Evolutionary conservation across 2,329 filamentous ascomycete genomes (phyloP).

Genomic region (Fusarium beomiforme): DNA sequence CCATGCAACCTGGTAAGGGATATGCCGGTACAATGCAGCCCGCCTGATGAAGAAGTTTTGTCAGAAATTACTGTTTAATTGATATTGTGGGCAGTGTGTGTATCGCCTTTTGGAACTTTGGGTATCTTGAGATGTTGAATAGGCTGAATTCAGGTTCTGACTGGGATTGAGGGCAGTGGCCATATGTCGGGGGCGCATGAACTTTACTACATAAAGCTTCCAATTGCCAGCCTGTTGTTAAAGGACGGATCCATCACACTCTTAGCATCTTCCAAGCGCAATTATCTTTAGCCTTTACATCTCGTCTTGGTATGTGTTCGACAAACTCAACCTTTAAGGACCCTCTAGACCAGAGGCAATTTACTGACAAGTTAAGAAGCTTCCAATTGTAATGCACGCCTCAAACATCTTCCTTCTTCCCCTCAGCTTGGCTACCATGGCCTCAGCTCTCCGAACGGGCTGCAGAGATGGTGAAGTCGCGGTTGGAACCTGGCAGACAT

Average conservation of each 20-base stretch:
- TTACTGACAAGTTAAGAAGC: not conserved
- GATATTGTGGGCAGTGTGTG: too few species aligned
- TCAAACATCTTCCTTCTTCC: not conserved
- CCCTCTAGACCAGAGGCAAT: rapidly evolving
- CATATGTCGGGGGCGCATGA: not conserved
- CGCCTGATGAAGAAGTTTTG: not conserved
- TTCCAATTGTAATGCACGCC: not conserved
- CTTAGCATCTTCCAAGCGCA: not conserved
- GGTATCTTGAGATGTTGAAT: rapidly evolving
- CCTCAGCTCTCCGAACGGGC: not conserved
- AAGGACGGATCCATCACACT: not conserved
- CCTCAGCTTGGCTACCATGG: not conserved
- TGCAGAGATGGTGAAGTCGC: not conserved
- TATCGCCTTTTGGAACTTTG: not conserved
- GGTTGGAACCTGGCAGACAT: not conserved
- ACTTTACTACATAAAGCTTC: not conserved
- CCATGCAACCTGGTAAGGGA: too few species aligned
- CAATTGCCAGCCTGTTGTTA: rapidly evolving
- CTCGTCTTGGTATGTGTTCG: not conserved
- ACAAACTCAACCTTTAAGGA: not conserved
- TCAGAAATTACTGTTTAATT: not conserved
- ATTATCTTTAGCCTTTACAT: not conserved
- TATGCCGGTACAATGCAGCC: not conserved
- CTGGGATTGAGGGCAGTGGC: not conserved
- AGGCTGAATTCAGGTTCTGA: not conserved